These are phyloP conservation scores for Pseudogymnoascus sp. DNA, from an alignment of 2,329 filamentous ascomycete genomes.

Conservation along the genomic window DNA sequence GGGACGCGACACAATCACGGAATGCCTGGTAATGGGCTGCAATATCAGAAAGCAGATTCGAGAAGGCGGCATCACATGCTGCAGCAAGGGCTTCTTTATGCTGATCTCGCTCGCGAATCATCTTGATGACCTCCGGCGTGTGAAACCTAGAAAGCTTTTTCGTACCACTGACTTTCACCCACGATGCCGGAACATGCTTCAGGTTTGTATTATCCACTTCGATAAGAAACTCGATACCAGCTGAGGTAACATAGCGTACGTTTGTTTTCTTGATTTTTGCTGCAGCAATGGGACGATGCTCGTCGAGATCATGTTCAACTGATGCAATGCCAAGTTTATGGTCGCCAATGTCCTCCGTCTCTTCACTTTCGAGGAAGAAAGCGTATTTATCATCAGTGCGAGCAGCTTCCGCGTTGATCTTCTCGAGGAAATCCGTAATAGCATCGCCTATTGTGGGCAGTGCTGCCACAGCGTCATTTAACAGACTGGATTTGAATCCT, in stretches of 20 bases:
- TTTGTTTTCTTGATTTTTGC: slow-evolving; percentile 61
- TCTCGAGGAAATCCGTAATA: slow-evolving; percentile 68
- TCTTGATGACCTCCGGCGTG: slow-evolving; percentile 76
- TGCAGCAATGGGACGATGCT: slow-evolving; percentile 64
- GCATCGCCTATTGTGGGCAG: slow-evolving; percentile 69
- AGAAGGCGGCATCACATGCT: slow-evolving; percentile 81
- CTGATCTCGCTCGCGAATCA: slow-evolving; percentile 83
- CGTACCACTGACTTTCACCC: slow-evolving; percentile 90
- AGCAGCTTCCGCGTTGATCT: slow-evolving; percentile 77
- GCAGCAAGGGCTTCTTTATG: slow-evolving; percentile 89
- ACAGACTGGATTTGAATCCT: slow-evolving; percentile 62
- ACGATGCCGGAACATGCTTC: slow-evolving; percentile 84
- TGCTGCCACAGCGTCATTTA: slow-evolving; percentile 63
- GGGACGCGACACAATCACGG: slow-evolving; percentile 76
- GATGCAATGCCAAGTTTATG: slow-evolving; percentile 87
- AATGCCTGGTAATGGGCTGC: slow-evolving; percentile 80
- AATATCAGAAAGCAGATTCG: slow-evolving; percentile 61
- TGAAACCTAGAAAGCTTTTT: slow-evolving; percentile 91
- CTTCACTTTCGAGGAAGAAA: slow-evolving; percentile 82
- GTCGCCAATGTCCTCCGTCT: slow-evolving; percentile 81
- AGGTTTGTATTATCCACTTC: slow-evolving; percentile 78
- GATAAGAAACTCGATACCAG: slow-evolving; percentile 90
- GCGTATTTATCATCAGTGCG: slow-evolving; percentile 84
- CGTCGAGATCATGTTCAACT: slow-evolving; percentile 80
- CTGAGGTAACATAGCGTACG: slow-evolving; percentile 72